phyloP scores from a whole-genome alignment of 2,329 filamentous ascomycete species.

The Colletotrichum gigasporum region DNA sequence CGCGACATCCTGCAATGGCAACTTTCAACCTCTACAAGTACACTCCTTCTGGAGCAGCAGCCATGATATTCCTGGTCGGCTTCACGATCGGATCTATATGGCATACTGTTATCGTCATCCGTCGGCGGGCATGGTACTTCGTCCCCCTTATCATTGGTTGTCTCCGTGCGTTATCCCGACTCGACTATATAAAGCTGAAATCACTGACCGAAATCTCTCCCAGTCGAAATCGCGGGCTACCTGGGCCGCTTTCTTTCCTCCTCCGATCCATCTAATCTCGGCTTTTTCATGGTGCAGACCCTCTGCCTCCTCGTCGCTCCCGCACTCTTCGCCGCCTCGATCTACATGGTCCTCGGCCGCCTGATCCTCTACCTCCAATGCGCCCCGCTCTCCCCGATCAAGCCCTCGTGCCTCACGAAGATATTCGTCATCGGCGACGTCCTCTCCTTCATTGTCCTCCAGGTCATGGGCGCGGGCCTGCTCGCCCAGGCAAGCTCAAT shows the following conservation, averaged over 20 bases:
- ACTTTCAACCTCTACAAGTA: no score
- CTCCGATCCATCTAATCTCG: conserved; percentile 38
- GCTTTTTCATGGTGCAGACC: conserved; percentile 49
- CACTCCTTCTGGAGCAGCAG: no score
- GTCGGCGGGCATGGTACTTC: not conserved
- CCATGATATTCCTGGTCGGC: no score
- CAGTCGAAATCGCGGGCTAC: no score
- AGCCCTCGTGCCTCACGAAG: no score
- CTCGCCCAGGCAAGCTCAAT: not conserved
- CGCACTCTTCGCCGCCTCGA: conserved; percentile 52
- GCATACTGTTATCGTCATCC: not conserved
- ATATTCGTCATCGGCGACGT: no score
- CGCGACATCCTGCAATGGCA: no score
- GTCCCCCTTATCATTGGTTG: not conserved
- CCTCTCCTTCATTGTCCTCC: conserved; percentile 21
- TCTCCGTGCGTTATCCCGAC: not conserved
- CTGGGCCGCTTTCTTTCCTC: no score
- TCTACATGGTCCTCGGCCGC: no score
- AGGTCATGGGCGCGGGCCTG: conserved; percentile 3
- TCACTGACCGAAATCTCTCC: no score
- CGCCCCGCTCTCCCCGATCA: no score
- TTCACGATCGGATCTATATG: not conserved
- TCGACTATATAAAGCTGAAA: not conserved
- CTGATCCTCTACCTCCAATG: no score
- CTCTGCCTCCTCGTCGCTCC: conserved; percentile 48